A percentile compares a stretch with the other conserved stretches of the same genome.
Evolutionary conservation across 2,329 filamentous ascomycete genomes (phyloP).

Genomic region (Paraphoma sp.): DNA sequence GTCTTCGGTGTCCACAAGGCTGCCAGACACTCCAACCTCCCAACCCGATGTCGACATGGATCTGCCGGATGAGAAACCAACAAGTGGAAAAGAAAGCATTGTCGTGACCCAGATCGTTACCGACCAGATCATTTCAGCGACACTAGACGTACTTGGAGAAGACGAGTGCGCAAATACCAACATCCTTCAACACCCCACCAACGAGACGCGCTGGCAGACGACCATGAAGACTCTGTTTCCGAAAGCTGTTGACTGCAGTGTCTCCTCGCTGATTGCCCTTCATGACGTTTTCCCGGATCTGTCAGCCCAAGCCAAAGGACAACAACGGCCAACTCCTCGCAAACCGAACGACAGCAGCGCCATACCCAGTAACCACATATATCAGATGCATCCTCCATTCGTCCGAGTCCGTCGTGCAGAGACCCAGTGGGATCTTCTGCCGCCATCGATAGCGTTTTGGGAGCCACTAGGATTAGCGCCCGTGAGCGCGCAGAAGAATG

Average conservation of each 20-base stretch:
- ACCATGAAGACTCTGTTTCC: conserved; percentile 40
- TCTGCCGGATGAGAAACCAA: conserved; percentile 32
- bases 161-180: not conserved
- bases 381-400: conserved; percentile 69
- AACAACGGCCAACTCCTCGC: conserved; percentile 40
- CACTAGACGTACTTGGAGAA: conserved; percentile 42
- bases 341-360: conserved; percentile 37
- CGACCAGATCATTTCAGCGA: conserved; percentile 69
- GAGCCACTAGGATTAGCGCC: conserved; percentile 79
- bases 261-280: conserved; percentile 44
- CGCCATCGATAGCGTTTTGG: conserved; percentile 80
- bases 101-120: conserved; percentile 74
- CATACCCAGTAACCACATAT: conserved; percentile 38
- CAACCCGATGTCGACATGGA: conserved; percentile 37
- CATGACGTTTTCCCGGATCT: conserved; percentile 54
- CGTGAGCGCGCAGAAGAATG: conserved; percentile 72
- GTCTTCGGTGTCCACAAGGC: conserved; percentile 26
- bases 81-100: conserved; percentile 66
- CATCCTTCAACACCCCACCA: not conserved
- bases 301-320: conserved; percentile 41
- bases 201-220: conserved; percentile 28
- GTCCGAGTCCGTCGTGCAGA: conserved; percentile 76
- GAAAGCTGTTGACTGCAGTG: conserved; percentile 38
- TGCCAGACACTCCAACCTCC: conserved; percentile 44
- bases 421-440: conserved; percentile 73